Base-by-base conservation (phyloP, 75 land plant species). In the Cupressus sempervirens region DNA sequence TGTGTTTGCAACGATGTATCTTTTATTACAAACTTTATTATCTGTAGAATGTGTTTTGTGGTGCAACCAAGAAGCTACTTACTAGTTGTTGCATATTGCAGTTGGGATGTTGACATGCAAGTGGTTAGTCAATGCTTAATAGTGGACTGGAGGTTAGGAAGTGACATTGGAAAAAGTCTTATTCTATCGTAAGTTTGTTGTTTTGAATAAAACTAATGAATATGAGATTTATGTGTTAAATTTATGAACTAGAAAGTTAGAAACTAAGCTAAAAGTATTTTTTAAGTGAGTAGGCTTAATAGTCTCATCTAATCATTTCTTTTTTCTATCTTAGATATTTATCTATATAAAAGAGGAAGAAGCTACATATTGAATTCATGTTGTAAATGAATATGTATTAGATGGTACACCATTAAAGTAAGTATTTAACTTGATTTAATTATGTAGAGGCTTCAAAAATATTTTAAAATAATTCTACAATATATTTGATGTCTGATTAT, bases 321-420 rank as follows among this genome's bases (percentile, higher is more conserved):
- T 43, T 15, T 54, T 34, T 85, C 20, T 45, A 16, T 82, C 32
- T 84, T 87, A 95, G 97, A 86, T 95, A n/a, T n/a, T n/a, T n/a
- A n/a, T n/a, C n/a, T n/a, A n/a, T n/a, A n/a, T n/a, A n/a, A n/a
- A n/a, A n/a, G 94, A 95, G 62, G 97, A 95, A 83, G 97, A 95
- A 84, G 97, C 97, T 14, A 50, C 91, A 76, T 89, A 94, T 58
- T 95, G 97, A 83, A 95, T 95, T 82, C 95, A 93, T 34, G 86
- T 94, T 83, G 92, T 95, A 38, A 92, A 95, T 87, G 92, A 91
- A 35, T 95, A 88, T 84, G 73, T 83, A 9, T 88, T 95, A 84
- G 97, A 94, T 18, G 96, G 94, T 48, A 94, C 86, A 88, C 67
- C 90, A 3, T 93, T 95, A 81, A 91, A 90, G 97, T 95, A 76